Evolutionary conservation across 2,329 filamentous ascomycete species (phyloP).

Genomic region (Aspergillus fumigatus): DNA sequence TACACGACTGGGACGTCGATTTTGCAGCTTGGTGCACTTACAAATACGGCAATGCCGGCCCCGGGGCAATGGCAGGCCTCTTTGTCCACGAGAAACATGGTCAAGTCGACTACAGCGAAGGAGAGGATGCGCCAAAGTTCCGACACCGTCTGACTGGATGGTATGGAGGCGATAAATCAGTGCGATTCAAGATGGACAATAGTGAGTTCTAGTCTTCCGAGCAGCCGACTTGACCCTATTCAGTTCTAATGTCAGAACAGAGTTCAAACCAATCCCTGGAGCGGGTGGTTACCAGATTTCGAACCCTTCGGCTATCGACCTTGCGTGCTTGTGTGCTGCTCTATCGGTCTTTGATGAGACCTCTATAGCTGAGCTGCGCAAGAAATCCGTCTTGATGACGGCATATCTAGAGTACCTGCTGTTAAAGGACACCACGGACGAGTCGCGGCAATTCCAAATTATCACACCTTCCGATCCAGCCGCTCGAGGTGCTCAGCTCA

Average conservation of each 20-base stretch:
- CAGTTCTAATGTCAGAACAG: slow-evolving; percentile 19
- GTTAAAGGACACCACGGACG: slow-evolving; percentile 31
- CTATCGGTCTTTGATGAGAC: slow-evolving; percentile 71
- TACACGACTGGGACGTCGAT: slow-evolving; percentile 86
- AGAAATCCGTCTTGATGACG: slow-evolving; percentile 68
- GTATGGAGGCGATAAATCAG: slow-evolving; percentile 74
- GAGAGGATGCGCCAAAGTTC: slow-evolving; percentile 48
- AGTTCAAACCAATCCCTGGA: slow-evolving; percentile 71
- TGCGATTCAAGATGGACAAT: slow-evolving; percentile 78
- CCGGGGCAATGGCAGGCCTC: slow-evolving; percentile 70
- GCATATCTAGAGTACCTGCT: slow-evolving; percentile 69
- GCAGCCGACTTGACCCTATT: background rate
- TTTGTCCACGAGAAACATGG: slow-evolving; percentile 75
- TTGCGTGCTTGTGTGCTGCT: slow-evolving; percentile 65
- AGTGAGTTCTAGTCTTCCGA: slow-evolving; percentile 22
- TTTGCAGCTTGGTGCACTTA: slow-evolving; percentile 92
- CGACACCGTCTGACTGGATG: slow-evolving; percentile 69
- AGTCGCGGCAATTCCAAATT: slow-evolving; percentile 49
- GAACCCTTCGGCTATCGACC: slow-evolving; percentile 73
- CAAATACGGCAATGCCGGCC: slow-evolving; percentile 85
- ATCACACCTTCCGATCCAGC: slow-evolving; percentile 65
- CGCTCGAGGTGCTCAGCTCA: slow-evolving; percentile 72
- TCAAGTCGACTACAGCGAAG: slow-evolving; percentile 35
- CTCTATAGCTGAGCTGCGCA: slow-evolving; percentile 60
- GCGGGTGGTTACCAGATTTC: slow-evolving; percentile 76